These are phyloP conservation scores for Amoeboradix gromovi DNA, from an alignment of 371 early-diverging fungal genomes.

Conservation along the genomic window DNA sequence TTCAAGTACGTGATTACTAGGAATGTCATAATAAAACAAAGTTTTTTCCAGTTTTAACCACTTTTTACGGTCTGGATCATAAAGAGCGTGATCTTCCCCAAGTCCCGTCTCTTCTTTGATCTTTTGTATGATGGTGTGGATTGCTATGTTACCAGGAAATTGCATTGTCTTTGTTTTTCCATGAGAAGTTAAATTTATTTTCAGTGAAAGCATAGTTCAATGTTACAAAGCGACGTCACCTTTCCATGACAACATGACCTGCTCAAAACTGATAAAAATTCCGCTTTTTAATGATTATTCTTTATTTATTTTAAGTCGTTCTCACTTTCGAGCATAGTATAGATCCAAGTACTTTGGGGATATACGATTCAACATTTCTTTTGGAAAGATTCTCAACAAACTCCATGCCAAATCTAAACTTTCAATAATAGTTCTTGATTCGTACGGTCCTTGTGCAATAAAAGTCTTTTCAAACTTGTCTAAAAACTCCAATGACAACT, in stretches of 20 bases:
- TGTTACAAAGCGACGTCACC: background rate
- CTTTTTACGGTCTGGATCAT: slow-evolving; percentile 14
- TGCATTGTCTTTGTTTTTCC: slow-evolving; percentile 3
- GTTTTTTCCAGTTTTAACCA: slow-evolving; percentile 17
- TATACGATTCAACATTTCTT: slow-evolving; percentile 97
- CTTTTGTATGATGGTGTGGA: slow-evolving; percentile 7
- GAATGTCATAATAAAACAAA: slow-evolving; percentile 21
- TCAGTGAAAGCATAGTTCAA: slow-evolving; percentile 1
- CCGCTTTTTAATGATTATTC: too few species aligned
- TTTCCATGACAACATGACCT: too few species aligned
- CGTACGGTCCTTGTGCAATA: slow-evolving; percentile 81
- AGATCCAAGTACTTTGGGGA: slow-evolving; percentile 83
- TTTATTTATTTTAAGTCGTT: too few species aligned
- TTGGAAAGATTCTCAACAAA: slow-evolving; percentile 95
- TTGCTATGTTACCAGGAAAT: background rate
- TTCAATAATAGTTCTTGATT: slow-evolving; percentile 87
- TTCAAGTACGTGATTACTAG: slow-evolving; percentile 16
- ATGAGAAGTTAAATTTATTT: slow-evolving; percentile 3
- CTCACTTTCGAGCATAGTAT: slow-evolving; percentile 28
- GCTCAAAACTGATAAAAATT: too few species aligned
- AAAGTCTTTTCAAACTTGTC: slow-evolving; percentile 97
- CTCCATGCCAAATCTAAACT: slow-evolving; percentile 96
- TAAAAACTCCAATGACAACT: slow-evolving; percentile 89
- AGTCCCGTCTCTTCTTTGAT: slow-evolving; percentile 15
- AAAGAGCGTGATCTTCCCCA: slow-evolving; percentile 17